phyloP scores from a whole-genome alignment of 2,329 filamentous ascomycete species.

The Ophiosphaerella herpotricha region DNA sequence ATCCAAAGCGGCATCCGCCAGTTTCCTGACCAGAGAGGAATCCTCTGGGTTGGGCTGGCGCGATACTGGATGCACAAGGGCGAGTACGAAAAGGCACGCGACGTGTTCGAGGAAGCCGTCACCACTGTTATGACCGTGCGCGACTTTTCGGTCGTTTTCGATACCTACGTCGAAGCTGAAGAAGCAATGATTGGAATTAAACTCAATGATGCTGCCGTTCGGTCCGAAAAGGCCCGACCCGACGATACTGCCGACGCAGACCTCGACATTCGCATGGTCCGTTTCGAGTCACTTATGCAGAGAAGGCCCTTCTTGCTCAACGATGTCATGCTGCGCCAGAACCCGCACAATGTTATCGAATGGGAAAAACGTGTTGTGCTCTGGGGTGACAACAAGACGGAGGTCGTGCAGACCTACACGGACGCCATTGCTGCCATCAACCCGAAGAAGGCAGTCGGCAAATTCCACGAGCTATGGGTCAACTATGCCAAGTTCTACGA shows the following conservation, averaged over 20 bases:
- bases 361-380: slow-evolving; percentile 97
- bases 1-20: slow-evolving; percentile 88
- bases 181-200: slow-evolving; percentile 90
- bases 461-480: slow-evolving; percentile 93
- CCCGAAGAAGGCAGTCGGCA: slow-evolving; percentile 90
- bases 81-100: slow-evolving; percentile 88
- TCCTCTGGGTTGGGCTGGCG: slow-evolving; percentile 91
- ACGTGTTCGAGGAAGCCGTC: slow-evolving; percentile 94
- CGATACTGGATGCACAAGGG: slow-evolving; percentile 96
- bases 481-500: slow-evolving; percentile 99
- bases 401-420: slow-evolving; percentile 93
- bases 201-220: slow-evolving; percentile 82
- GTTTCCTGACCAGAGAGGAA: slow-evolving; percentile 92
- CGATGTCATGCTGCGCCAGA: slow-evolving; percentile 91
- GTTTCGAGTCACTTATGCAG: slow-evolving; percentile 98
- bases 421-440: slow-evolving; percentile 90
- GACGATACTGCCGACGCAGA: slow-evolving; percentile 91
- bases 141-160: slow-evolving; percentile 95
- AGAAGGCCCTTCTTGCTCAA: slow-evolving; percentile 93
- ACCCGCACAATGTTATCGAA: slow-evolving; percentile 92
- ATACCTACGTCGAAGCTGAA: slow-evolving; percentile 95
- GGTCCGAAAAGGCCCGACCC: slow-evolving; percentile 76
- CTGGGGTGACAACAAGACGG: slow-evolving; percentile 90
- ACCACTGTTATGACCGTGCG: slow-evolving; percentile 98
- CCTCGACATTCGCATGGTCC: slow-evolving; percentile 94